Evolutionary conservation across 2,329 filamentous ascomycete species (phyloP).

Genomic region (Didymellaceae sp.): DNA sequence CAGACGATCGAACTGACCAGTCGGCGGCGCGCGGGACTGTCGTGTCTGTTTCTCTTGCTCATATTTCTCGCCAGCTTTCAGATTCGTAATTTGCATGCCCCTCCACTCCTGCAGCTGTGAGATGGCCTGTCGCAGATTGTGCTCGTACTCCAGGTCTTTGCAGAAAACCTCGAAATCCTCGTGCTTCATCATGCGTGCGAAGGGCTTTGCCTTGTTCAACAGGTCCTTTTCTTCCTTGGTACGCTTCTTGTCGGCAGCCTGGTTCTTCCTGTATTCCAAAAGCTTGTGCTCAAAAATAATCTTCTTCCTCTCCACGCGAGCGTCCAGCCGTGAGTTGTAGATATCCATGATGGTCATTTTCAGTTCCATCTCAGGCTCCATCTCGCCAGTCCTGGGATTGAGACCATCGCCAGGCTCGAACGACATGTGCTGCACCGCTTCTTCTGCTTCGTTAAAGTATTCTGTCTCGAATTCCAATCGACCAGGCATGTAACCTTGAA

Average conservation of each 20-base stretch:
- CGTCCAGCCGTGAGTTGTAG: constrained; percentile 90
- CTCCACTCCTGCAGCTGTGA: constrained; percentile 93
- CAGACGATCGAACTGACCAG: constrained; percentile 86
- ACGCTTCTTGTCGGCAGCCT: constrained; percentile 87
- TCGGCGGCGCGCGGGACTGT: constrained; percentile 68
- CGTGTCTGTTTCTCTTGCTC: constrained; percentile 85
- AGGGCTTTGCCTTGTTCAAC: constrained; percentile 91
- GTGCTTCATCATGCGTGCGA: constrained; percentile 95
- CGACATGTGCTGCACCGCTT: constrained; percentile 97
- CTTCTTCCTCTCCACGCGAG: constrained; percentile 92
- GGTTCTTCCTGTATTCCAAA: constrained; percentile 92
- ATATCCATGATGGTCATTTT: constrained; percentile 99
- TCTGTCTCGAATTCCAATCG: constrained; percentile 97
- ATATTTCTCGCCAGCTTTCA: constrained; percentile 88
- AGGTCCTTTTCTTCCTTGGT: constrained; percentile 95
- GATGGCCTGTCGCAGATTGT: constrained; percentile 90
- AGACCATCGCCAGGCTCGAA: constrained; percentile 96
- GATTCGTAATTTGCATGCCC: constrained; percentile 78
- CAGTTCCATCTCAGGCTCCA: constrained; percentile 95
- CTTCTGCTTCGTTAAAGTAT: constrained; percentile 96
- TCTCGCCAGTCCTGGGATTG: constrained; percentile 80
- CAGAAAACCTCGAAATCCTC: constrained; percentile 87
- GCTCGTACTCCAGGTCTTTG: constrained; percentile 85
- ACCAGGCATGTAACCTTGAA: constrained; percentile 98
- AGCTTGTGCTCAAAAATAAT: constrained; percentile 95